Percentiles rank a stretch among this genome's conserved stretches.
Evolutionary conservation across 164 flowering plant genomes (phyloP).

Genomic region (Paratinospora sagittata): DNA sequence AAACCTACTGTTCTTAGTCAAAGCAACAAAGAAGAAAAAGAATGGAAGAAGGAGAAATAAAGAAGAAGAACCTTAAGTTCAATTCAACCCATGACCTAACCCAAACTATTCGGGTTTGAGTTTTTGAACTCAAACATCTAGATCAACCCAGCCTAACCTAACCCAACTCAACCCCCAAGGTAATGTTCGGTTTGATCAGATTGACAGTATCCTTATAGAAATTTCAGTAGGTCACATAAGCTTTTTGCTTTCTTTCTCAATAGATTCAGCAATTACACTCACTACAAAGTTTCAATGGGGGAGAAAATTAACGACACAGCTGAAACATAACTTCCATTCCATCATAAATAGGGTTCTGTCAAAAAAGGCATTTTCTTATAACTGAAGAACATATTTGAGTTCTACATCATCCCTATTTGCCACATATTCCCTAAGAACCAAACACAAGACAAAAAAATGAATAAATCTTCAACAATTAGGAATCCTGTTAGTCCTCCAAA

Average conservation of each 20-base stretch:
- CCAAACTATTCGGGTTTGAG: too few species aligned
- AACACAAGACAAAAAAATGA: background rate
- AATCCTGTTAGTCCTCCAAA: background rate
- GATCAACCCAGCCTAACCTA: too few species aligned
- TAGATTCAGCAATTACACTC: constrained; percentile 25
- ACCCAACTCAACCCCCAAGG: too few species aligned
- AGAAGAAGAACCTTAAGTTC: too few species aligned
- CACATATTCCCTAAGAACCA: background rate
- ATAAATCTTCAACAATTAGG: background rate
- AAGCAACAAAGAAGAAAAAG: too few species aligned
- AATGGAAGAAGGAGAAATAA: too few species aligned
- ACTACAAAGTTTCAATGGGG: background rate
- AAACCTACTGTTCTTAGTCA: too few species aligned
- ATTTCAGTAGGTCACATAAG: too few species aligned
- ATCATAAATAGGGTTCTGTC: background rate
- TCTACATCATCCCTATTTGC: background rate
- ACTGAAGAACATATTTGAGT: background rate
- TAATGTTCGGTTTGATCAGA: too few species aligned
- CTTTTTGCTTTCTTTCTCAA: constrained; percentile 50
- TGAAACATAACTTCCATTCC: background rate
- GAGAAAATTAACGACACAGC: background rate
- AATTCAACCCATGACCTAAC: too few species aligned
- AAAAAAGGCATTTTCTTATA: background rate
- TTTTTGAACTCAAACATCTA: too few species aligned
- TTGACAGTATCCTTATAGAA: too few species aligned